phyloP scores from a whole-genome alignment of 1,284 basidiomycete genomes.

The Grifola frondosa region DNA sequence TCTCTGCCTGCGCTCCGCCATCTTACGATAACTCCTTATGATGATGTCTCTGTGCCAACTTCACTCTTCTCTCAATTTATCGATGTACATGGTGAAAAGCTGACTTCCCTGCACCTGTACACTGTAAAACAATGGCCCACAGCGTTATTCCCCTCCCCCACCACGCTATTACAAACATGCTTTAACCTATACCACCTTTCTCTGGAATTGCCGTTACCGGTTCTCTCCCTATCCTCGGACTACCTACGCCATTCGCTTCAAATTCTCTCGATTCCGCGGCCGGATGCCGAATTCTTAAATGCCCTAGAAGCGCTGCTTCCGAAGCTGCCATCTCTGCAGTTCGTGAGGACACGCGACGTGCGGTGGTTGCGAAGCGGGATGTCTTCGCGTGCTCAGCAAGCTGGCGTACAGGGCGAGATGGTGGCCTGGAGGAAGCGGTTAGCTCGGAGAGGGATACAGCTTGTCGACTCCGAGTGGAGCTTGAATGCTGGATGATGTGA shows the following conservation, averaged over 20 bases:
- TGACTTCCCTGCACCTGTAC: slow-evolving; percentile 66
- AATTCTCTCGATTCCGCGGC: slow-evolving; percentile 71
- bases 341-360: slow-evolving; percentile 64
- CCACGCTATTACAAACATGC: slow-evolving; percentile 49
- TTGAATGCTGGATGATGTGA: slow-evolving; percentile 5
- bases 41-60: slow-evolving; percentile 56
- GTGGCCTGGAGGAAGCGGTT: slow-evolving; percentile 65
- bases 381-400: slow-evolving; percentile 57
- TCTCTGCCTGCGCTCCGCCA: slow-evolving; percentile 66
- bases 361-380: slow-evolving; percentile 71
- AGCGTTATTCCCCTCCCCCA: slow-evolving; percentile 57
- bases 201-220: slow-evolving; percentile 62
- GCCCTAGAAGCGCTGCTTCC: slow-evolving; percentile 56
- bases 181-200: slow-evolving; percentile 65
- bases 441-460: slow-evolving; percentile 49
- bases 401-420: slow-evolving; percentile 79
- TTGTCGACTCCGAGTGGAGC: slow-evolving; percentile 70
- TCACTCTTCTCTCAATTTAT: slow-evolving; percentile 66
- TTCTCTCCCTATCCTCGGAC: slow-evolving; percentile 37
- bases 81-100: slow-evolving; percentile 54
- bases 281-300: slow-evolving; percentile 53
- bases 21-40: slow-evolving; percentile 73
- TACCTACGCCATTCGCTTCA: slow-evolving; percentile 48
- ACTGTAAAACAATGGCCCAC: slow-evolving; percentile 79
- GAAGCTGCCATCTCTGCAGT: slow-evolving; percentile 51